Evolutionary conservation across 495 filamentous ascomycete genomes (phyloP), one percentile per base, ranked within the genome.

Genomic region (Terfezia claveryi): DNA sequence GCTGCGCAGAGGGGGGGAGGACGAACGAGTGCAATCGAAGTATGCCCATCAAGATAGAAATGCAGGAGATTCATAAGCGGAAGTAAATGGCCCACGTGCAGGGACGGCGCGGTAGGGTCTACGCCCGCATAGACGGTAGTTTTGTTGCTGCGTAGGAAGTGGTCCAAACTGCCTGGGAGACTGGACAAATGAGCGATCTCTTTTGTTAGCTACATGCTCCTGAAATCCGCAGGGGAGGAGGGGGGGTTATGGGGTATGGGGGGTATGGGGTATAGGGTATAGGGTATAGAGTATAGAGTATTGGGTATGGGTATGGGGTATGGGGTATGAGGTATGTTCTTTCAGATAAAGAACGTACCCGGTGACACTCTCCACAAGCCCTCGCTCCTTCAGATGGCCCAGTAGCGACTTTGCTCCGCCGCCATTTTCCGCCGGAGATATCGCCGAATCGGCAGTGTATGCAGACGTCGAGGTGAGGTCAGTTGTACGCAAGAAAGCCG

Each of bases 61-160:
- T 91, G 95, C 56, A 87, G 89, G 32, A 95, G 68, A 0, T 86
- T 79, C 91, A 99, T 96, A 46, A 96, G 74, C 9, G 91, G 89
- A 10, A 96, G 69, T 55, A 99, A 77, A 67, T 99, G 87, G 36
- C 91, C 91, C 54, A 96, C 72, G 65, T 99, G 91, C 59, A 96
- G 71, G 5, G 88, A 94, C 27, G 77, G 74, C 4, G 89, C 92
- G 0, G 92, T 95, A 11, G 91, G 87, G 61, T 99, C 91, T 51
- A 99, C 74, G 56, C 91, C 91, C 41, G 83, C 82, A 64, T 99
- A 99, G 52, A 80, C 79, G 36, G 83, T 84, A 54, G 83, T 74
- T 56, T 82, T 73, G 63, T 80, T 81, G 38, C 72, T 66, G 8
- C 74, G 80, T 68, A 95, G 76, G 10, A 92, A 64, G 51, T 73